Percentiles rank a stretch among this genome's conserved stretches.
These are phyloP conservation scores for Friedmanniomyces endolithicus DNA, from an alignment of 495 filamentous ascomycete genomes.

Conservation along the genomic window DNA sequence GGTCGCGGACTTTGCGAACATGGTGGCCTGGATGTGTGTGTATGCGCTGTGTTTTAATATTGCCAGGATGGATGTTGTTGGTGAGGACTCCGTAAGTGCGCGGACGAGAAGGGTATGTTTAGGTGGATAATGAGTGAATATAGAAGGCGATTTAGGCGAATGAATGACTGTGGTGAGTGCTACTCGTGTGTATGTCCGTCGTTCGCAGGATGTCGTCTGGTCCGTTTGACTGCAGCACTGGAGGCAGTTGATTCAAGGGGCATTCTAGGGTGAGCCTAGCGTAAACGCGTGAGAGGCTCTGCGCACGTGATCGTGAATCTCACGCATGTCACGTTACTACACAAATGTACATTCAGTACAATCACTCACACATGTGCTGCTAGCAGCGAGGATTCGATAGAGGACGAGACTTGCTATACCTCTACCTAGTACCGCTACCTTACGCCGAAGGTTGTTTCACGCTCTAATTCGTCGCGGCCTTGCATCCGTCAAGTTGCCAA, in stretches of 20 bases:
- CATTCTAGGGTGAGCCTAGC: not conserved
- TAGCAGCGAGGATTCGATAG: too few relatives aligned
- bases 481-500: too few relatives aligned
- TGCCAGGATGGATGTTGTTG: not conserved
- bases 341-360: too few relatives aligned
- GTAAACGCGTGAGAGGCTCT: too few relatives aligned
- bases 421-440: too few relatives aligned
- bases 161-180: not conserved
- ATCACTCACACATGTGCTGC: too few relatives aligned
- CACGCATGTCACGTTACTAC: too few relatives aligned
- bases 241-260: not conserved
- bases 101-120: not conserved
- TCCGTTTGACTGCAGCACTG: not conserved
- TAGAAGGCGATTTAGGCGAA: not conserved
- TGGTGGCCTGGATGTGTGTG: not conserved
- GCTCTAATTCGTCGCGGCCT: too few relatives aligned
- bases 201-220: not conserved
- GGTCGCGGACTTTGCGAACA: slow-evolving; percentile 1
- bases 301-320: too few relatives aligned
- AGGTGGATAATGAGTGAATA: not conserved
- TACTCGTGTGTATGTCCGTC: not conserved
- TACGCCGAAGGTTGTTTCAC: too few relatives aligned
- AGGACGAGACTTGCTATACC: too few relatives aligned
- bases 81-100: not conserved
- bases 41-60: too few relatives aligned